phyloP scores from a whole-genome alignment of 345 rosid species.

The Corchorus olitorius region DNA sequence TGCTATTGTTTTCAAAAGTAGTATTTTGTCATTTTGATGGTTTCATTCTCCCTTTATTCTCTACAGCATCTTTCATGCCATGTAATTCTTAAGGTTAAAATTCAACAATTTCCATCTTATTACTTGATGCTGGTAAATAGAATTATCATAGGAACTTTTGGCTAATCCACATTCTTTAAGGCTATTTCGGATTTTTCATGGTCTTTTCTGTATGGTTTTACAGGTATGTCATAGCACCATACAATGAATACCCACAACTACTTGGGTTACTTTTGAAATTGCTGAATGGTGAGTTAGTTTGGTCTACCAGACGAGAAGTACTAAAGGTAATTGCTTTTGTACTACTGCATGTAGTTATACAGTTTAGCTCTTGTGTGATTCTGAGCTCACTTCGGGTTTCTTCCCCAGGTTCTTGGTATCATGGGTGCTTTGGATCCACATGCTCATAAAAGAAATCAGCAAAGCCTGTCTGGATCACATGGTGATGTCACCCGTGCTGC shows the following conservation, averaged over 20 bases:
- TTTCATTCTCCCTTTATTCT: not conserved
- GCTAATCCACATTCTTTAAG: not conserved
- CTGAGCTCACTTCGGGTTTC: slow-evolving; percentile 28
- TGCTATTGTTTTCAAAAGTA: not conserved
- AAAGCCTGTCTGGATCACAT: slow-evolving; percentile 70
- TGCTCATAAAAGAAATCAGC: slow-evolving; percentile 88
- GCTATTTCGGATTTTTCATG: not conserved
- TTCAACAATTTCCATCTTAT: not conserved
- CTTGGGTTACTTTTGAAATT: slow-evolving; percentile 94
- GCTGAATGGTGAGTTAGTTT: slow-evolving; percentile 90
- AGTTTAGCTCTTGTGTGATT: slow-evolving; percentile 22
- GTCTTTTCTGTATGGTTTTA: slow-evolving; percentile 17
- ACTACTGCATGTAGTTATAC: slow-evolving; percentile 23
- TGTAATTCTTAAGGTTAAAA: not conserved
- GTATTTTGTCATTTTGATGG: not conserved
- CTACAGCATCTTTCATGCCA: not conserved
- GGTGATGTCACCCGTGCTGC: slow-evolving; percentile 89
- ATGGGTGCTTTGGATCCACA: slow-evolving; percentile 99
- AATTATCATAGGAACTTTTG: not conserved
- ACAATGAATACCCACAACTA: slow-evolving; percentile 85
- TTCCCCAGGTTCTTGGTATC: slow-evolving; percentile 89
- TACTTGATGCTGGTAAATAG: not conserved
- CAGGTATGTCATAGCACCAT: slow-evolving; percentile 96
- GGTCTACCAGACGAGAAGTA: slow-evolving; percentile 99
- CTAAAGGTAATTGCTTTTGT: slow-evolving; percentile 67